A percentile compares a stretch with the other conserved stretches of the same genome.
Evolutionary conservation across 805 yeast genomes (phyloP).

Genomic region (Metschnikowia continentalis): DNA sequence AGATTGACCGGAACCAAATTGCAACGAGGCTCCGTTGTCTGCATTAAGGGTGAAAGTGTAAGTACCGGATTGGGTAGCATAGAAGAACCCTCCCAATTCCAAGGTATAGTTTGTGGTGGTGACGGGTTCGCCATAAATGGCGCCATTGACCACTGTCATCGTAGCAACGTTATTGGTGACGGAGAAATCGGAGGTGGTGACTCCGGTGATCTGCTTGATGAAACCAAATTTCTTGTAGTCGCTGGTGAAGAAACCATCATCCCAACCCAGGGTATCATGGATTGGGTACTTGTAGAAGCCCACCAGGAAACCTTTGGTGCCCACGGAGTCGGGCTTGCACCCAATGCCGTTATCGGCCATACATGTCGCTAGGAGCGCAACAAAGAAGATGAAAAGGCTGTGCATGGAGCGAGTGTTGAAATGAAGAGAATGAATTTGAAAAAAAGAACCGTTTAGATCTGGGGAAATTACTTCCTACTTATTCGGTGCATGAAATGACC

Average conservation of each 20-base stretch:
- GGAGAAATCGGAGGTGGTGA: conserved; percentile 1
- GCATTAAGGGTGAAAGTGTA: conserved; percentile 13
- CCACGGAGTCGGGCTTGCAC: neutral
- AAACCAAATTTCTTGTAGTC: conserved; percentile 4
- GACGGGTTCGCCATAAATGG: neutral
- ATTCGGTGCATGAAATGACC: neutral
- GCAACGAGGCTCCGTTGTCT: conserved; percentile 18
- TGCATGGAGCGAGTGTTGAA: neutral
- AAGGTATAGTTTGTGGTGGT: conserved; percentile 6
- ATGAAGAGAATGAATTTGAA: neutral
- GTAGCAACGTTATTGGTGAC: neutral
- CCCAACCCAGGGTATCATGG: neutral
- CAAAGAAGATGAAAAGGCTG: neutral
- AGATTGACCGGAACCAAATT: conserved; percentile 13
- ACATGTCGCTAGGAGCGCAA: neutral
- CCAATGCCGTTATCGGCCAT: neutral
- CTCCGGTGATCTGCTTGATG: neutral
- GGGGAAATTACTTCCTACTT: neutral
- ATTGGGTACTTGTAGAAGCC: conserved; percentile 7
- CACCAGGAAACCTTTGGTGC: conserved; percentile 8
- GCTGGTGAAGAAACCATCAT: neutral
- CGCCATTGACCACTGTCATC: neutral
- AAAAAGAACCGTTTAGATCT: neutral
- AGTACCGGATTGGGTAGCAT: conserved; percentile 10
- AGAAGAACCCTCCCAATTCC: conserved; percentile 13